Evolutionary conservation across 169 alveolate genomes (phyloP).

Genomic region (Theileria parva): DNA sequence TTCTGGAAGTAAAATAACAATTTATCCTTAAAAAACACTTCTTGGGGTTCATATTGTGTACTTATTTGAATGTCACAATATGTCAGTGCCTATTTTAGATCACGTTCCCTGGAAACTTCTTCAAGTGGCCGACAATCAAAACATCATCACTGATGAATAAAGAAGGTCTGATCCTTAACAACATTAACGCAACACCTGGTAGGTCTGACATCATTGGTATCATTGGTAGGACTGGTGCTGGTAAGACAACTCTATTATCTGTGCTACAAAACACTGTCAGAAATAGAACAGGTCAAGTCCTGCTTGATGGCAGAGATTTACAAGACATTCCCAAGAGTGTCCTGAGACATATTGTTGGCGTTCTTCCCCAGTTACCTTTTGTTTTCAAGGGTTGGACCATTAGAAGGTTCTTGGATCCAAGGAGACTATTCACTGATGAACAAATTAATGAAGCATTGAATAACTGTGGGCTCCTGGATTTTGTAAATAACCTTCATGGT

Average conservation of each 20-base stretch:
- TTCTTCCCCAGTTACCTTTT: slow-evolving; percentile 50
- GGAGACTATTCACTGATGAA: slow-evolving; percentile 44
- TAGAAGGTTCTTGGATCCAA: slow-evolving; percentile 57
- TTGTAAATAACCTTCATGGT: slow-evolving; percentile 31
- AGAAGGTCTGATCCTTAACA: slow-evolving; percentile 3
- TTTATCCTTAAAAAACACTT: too few species aligned
- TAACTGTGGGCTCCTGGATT: slow-evolving; percentile 36
- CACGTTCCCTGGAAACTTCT: not conserved
- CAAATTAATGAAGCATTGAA: slow-evolving; percentile 30
- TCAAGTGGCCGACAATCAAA: not conserved
- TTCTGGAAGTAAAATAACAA: too few species aligned
- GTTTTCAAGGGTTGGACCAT: slow-evolving; percentile 63
- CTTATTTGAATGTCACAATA: not conserved
- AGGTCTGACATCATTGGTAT: slow-evolving; percentile 29
- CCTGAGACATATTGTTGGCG: slow-evolving; percentile 40
- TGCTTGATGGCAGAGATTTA: slow-evolving; percentile 50
- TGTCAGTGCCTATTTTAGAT: too few species aligned
- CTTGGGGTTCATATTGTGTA: not conserved
- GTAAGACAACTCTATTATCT: slow-evolving; percentile 46
- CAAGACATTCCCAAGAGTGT: slow-evolving; percentile 25
- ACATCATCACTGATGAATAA: not conserved
- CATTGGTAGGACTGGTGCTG: slow-evolving; percentile 48
- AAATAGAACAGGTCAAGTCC: slow-evolving; percentile 29
- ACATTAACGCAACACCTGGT: slow-evolving; percentile 16
- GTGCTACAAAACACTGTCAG: slow-evolving; percentile 21